Evolutionary conservation across 306 rosid genomes (phyloP).

Genomic region (Gleditsia sinensis): DNA sequence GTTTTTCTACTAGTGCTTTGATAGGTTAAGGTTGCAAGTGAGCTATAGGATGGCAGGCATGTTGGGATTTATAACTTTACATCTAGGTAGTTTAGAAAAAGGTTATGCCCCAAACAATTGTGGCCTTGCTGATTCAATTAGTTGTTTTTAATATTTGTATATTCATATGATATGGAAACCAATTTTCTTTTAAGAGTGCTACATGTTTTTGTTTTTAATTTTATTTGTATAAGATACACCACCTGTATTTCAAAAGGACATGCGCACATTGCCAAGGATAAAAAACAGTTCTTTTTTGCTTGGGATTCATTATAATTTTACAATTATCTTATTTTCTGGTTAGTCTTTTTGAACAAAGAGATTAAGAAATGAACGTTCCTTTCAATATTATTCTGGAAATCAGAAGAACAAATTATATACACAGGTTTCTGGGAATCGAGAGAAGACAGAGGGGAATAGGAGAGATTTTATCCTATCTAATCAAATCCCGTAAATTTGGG

Average conservation of each 20-base stretch:
- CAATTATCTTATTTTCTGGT: slow-evolving; percentile 21
- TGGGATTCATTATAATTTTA: slow-evolving; percentile 9
- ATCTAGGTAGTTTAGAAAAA: background rate
- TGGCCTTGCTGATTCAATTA: background rate
- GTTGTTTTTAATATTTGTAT: slow-evolving; percentile 6
- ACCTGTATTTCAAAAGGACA: background rate
- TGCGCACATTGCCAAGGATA: background rate
- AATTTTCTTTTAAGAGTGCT: background rate
- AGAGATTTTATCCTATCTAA: too few species aligned
- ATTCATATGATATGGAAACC: background rate
- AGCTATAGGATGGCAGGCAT: slow-evolving; percentile 6
- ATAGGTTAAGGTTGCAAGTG: slow-evolving; percentile 29
- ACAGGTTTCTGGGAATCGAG: too few species aligned
- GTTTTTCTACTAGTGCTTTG: slow-evolving; percentile 20
- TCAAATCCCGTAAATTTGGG: too few species aligned
- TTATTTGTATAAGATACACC: background rate
- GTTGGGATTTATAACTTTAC: slow-evolving; percentile 4
- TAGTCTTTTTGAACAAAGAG: too few species aligned
- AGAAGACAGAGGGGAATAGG: too few species aligned
- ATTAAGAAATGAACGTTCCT: too few species aligned
- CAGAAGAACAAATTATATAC: too few species aligned
- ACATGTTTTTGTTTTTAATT: background rate
- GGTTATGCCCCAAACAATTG: slow-evolving; percentile 18
- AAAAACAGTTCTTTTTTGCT: background rate
- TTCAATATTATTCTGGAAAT: too few species aligned